Evolutionary conservation across 2,329 filamentous ascomycete species (phyloP), one percentile per base, ranked within the genome.

Genomic region (Botrytis cinerea): DNA sequence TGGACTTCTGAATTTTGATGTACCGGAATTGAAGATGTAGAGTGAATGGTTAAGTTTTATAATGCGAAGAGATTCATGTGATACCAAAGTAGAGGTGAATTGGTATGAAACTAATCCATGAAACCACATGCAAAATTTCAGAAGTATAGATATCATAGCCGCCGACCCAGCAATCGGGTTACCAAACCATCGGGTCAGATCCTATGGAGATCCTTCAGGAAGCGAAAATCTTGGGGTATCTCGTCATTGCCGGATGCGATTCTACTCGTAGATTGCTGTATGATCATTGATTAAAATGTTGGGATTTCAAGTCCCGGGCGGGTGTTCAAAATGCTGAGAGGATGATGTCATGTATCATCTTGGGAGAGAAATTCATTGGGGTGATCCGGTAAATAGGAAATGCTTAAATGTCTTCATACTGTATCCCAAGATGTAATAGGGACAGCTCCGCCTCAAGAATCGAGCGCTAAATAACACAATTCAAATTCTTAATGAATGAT

Each of bases 181-280:
- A 64, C 62, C 40, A 46, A 64, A 35, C 20, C n/a, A 64, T n/a
- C 43, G 62, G 62, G 62, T 46, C n/a, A 35, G 40, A 46, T 64
- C 62, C 62, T 57, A 18, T 9, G 51, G 7, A 43, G 16, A 64
- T 64, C 43, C 62, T 64, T 25, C 7, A 28, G 62, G 62, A 46
- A 46, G 62, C n/a, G 9, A 7, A 14, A 35, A 32, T 46, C 43
- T 46, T 64, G 43, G 43, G 28, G n/a, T 32, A 25, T 46, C 8
- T 32, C n/a, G 2, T 46, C n/a, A 46, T 46, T 16, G 10, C 6
- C 22, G 28, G 12, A 35, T 14, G 6, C 0, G n/a, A 14, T 16
- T 28, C 18, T 46, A 32, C 32, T 32, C 32, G 32, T 32, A 10
- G 28, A 28, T 40, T 40, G 22, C 25, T 40, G 22, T 40, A 38